Conservation (phyloP, 805 yeast genomes). For the Kuraishia piskuri region DNA sequence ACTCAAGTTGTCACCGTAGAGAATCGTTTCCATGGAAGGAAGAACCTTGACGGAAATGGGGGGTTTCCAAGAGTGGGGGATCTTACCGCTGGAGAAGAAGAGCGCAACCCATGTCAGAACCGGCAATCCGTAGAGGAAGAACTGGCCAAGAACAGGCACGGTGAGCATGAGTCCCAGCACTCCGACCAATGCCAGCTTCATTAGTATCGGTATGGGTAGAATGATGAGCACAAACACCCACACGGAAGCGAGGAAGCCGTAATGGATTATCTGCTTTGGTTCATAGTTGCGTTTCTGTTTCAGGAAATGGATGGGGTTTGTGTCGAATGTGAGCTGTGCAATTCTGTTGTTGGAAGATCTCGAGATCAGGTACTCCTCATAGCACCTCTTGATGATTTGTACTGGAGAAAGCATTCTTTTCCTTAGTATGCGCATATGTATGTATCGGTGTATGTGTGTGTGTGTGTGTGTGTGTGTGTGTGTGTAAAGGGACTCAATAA, state of each 20-base stretch:
- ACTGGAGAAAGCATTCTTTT: background rate
- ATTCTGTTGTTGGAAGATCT: background rate
- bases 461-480: background rate
- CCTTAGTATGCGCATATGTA: background rate
- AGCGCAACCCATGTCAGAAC: constrained; percentile 79
- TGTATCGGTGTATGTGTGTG: background rate
- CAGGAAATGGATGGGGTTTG: background rate
- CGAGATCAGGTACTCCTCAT: background rate
- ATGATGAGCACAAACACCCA: constrained; percentile 49
- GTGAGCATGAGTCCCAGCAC: constrained; percentile 38
- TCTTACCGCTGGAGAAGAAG: constrained; percentile 67
- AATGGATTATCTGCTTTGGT: constrained; percentile 1
- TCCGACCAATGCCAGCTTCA: constrained; percentile 26
- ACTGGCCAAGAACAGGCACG: constrained; percentile 76
- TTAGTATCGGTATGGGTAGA: constrained; percentile 44
- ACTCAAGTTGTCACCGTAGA: constrained; percentile 86
- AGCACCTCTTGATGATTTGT: background rate
- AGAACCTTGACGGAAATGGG: constrained; percentile 82
- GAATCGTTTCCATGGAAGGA: constrained; percentile 86
- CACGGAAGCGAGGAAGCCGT: constrained; percentile 33
- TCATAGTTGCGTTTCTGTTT: background rate
- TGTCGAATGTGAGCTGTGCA: background rate
- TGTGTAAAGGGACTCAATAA: too few relatives aligned
- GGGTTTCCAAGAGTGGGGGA: constrained; percentile 71
- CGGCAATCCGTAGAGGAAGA: constrained; percentile 77